Conservation (phyloP, 2,329 filamentous ascomycete species). For the Aspergillus felis region DNA sequence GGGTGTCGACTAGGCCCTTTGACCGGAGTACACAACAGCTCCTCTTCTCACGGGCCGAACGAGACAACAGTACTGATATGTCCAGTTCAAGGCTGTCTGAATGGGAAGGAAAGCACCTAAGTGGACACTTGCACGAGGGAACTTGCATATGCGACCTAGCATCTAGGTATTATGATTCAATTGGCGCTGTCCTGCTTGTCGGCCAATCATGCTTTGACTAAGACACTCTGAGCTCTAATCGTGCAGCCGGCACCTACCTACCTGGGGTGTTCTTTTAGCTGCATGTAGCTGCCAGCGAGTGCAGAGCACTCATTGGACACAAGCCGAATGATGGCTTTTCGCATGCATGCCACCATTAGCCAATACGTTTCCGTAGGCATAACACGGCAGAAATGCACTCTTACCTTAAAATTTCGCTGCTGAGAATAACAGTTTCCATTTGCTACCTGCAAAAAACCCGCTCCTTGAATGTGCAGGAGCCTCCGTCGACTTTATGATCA, state of each 20-base stretch:
- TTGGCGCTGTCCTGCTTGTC: not conserved
- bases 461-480: conserved; percentile 31
- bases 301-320: conserved; percentile 23
- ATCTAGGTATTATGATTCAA: not conserved
- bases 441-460: conserved; percentile 24
- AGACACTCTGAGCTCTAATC: not conserved
- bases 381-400: conserved; percentile 17
- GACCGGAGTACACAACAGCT: not conserved
- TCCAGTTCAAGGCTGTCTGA: not conserved
- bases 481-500: conserved; percentile 35
- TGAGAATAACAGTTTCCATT: conserved; percentile 26
- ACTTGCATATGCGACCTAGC: not conserved
- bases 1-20: not conserved
- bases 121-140: not conserved
- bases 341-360: conserved; percentile 16
- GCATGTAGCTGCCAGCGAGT: conserved; percentile 24
- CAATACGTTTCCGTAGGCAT: conserved; percentile 22
- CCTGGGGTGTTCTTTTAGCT: conserved; percentile 21
- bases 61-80: not conserved
- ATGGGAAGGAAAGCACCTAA: not conserved
- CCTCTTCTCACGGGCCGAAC: too few species aligned
- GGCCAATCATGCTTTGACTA: not conserved
- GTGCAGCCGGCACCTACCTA: not conserved
- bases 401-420: conserved; percentile 23
- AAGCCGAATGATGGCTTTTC: conserved; percentile 19